Evolutionary conservation across 2,329 filamentous ascomycete genomes (phyloP), one percentile per base, ranked within the genome.

Genomic region (Fonsecaea multimorphosa): DNA sequence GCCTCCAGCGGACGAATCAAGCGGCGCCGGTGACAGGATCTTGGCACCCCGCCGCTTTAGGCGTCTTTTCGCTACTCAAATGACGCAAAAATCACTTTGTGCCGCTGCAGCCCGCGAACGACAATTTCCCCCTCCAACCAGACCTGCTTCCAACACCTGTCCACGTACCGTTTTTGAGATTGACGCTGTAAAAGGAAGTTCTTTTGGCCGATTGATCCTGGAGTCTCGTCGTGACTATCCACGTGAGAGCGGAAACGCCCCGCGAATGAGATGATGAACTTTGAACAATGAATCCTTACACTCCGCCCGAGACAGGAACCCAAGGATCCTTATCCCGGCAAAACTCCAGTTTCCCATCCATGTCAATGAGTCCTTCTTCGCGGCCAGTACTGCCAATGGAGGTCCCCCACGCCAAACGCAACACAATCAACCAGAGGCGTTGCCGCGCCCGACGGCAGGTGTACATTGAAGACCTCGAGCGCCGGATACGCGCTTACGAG

Each of bases 341-440:
- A 12, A 24, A 12, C 19, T 5, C 3, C 4, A 24, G 22, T 24
- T 27, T 24, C 5, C 19, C 44, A 14, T 24, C 44, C 22, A 24
- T 49, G 1, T 11, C 44, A 24, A 27, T 49, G 5, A 24, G 5
- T 49, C 22, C 22, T 6, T 14, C 22, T 6, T 14, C 19, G 8
- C 22, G 19, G 27, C 9, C 44, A 14, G 19, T 14, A 12, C 19
- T 22, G 19, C 44, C 22, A 24, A 49, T 12, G 22, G 44, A 49
- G 19, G 22, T 5, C 19, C 11, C 52, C 3, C 5, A 11, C 19
- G n/a, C 34, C 7, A 54, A 32, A 19, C 87, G 90, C 64, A 89
- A 92, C 70, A 85, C 90, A 69, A 89, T 93, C 72, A 93, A 93
- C 73, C 91, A 93, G 75, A 84, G 90, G 63, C 87, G 90, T 68